Evolutionary conservation across 2,329 filamentous ascomycete species (phyloP).

Genomic region (Sporothrix luriei): DNA sequence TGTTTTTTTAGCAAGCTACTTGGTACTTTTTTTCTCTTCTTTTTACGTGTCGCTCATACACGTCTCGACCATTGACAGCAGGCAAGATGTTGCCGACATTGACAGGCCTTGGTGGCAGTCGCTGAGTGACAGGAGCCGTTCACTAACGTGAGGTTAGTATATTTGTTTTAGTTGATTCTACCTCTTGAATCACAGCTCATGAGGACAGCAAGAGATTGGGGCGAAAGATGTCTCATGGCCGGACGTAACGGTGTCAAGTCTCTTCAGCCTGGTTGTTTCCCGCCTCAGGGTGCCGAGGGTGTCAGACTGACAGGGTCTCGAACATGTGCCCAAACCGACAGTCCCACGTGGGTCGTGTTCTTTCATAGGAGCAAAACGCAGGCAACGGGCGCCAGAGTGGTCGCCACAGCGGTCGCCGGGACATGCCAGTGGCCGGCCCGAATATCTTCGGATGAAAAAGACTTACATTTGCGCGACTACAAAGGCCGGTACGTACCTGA

Average conservation of each 20-base stretch:
- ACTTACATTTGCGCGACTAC: background rate
- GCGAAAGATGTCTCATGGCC: no score
- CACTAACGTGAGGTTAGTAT: no score
- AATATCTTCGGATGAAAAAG: background rate
- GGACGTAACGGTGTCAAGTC: background rate
- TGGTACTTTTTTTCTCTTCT: background rate
- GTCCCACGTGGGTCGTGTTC: constrained; percentile 11
- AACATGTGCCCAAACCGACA: constrained; percentile 7
- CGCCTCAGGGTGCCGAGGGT: constrained; percentile 4
- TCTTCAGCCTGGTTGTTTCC: no score
- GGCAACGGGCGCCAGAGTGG: background rate
- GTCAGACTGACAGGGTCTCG: background rate
- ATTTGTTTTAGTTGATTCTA: no score
- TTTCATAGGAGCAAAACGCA: background rate
- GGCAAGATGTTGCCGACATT: constrained; percentile 21
- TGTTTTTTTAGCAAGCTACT: background rate
- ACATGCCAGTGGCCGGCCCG: background rate
- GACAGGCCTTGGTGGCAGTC: background rate
- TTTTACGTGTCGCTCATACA: background rate
- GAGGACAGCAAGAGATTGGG: no score
- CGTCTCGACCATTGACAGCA: background rate
- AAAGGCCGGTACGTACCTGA: no score
- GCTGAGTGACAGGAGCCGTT: no score
- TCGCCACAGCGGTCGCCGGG: background rate
- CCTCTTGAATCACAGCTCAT: no score